These are phyloP conservation scores for Diutina sp. DNA, from an alignment of 1,139 yeast genomes.

Conservation along the genomic window DNA sequence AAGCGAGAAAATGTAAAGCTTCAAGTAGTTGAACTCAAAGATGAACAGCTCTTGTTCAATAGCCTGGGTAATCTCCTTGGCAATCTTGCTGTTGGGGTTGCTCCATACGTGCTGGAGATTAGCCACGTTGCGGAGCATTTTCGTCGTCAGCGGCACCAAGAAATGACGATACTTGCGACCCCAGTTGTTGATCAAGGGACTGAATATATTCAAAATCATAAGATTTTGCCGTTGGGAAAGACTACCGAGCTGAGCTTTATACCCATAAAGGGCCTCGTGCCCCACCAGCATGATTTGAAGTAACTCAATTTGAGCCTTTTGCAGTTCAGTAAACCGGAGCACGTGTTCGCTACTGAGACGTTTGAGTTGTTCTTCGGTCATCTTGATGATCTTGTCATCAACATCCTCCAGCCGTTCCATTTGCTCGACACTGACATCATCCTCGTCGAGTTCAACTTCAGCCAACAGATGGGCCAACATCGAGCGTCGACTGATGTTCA, in stretches of 20 bases:
- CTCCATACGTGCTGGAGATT: constrained; percentile 10
- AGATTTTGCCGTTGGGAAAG: constrained; percentile 54
- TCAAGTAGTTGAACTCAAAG: constrained; percentile 76
- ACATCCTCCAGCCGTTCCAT: constrained; percentile 16
- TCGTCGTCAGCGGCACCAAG: constrained; percentile 29
- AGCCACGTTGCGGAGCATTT: background rate
- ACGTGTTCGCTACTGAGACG: constrained; percentile 14
- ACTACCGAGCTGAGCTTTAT: constrained; percentile 41
- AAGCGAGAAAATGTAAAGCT: constrained; percentile 69
- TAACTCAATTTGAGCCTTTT: constrained; percentile 69
- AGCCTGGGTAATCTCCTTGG: constrained; percentile 24
- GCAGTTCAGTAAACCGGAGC: constrained; percentile 42
- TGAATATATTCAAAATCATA: constrained; percentile 56
- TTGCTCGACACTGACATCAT: constrained; percentile 20
- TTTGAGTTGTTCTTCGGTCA: constrained; percentile 27
- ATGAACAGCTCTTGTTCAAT: constrained; percentile 62
- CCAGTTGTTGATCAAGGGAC: constrained; percentile 76
- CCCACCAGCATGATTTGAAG: constrained; percentile 72
- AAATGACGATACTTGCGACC: constrained; percentile 45
- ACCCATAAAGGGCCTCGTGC: constrained; percentile 70
- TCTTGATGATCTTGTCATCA: constrained; percentile 18
- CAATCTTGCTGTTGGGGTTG: constrained; percentile 23
- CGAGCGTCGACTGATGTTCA: constrained; percentile 57
- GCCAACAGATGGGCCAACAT: constrained; percentile 57
- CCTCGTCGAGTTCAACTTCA: constrained; percentile 29